phyloP scores from a whole-genome alignment of 2,329 filamentous ascomycete species.

The Basipetospora sp. region DNA sequence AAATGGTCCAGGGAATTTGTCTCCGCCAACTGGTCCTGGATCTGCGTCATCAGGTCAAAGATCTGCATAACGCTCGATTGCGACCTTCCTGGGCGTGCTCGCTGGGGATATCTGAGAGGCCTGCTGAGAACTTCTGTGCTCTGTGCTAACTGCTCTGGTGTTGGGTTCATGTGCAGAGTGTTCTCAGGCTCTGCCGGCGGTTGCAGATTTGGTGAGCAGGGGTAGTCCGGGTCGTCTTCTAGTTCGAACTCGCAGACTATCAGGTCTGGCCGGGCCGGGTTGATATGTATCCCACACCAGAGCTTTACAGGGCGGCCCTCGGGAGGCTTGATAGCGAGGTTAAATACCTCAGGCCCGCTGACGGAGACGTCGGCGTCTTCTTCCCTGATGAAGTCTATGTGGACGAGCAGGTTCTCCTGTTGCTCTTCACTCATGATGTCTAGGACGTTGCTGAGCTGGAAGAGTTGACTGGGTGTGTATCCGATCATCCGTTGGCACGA shows the following conservation, averaged over 20 bases:
- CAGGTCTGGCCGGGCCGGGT: constrained; percentile 49
- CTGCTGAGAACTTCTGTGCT: constrained; percentile 64
- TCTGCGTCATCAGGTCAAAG: constrained; percentile 82
- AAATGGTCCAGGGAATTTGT: constrained; percentile 58
- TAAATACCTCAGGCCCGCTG: constrained; percentile 78
- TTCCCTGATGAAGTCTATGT: constrained; percentile 75
- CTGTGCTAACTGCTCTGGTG: constrained; percentile 56
- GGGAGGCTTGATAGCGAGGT: constrained; percentile 52
- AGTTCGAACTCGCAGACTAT: constrained; percentile 81
- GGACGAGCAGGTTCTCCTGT: constrained; percentile 67
- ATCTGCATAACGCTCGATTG: constrained; percentile 78
- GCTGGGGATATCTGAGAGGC: constrained; percentile 61
- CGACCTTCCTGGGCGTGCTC: constrained; percentile 58
- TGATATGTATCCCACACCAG: constrained; percentile 78
- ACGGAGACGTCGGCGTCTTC: constrained; percentile 60
- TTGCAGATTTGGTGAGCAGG: constrained; percentile 42
- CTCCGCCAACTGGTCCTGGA: constrained; percentile 70
- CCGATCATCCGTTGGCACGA: constrained; percentile 65
- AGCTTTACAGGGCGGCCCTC: constrained; percentile 48
- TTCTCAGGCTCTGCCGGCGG: constrained; percentile 54
- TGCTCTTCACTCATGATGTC: constrained; percentile 75
- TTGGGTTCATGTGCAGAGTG: constrained; percentile 58
- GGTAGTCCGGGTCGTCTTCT: constrained; percentile 58
- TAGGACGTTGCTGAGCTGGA: constrained; percentile 60
- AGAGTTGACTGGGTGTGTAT: constrained; percentile 62